Base-by-base conservation (phyloP, 2,329 filamentous ascomycete species). In the Neopestalotiopsis clavispora region DNA sequence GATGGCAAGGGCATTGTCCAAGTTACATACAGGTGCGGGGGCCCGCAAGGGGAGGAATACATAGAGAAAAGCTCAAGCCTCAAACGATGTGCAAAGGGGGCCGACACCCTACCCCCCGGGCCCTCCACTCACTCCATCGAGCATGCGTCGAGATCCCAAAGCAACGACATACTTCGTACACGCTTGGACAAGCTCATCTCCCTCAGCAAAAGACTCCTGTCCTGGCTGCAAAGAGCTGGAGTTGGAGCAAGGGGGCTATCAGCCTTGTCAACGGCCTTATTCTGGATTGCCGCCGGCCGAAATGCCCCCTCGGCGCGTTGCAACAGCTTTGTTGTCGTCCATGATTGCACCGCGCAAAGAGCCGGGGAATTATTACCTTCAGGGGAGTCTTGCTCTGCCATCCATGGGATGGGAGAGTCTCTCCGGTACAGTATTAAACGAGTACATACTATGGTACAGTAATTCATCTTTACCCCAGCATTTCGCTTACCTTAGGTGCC, bases 151-250 rank as follows among this genome's bases (percentile, higher is more conserved):
- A 4, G 20, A 34, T 40, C 10, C 32, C 17, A 34, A 62, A 40
- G 59, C 30, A 20, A 62, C 59, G 32, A 40, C 59, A 62, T 30
- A 62, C 23, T 28, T 28, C 23, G 23, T 28, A 28, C 23, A 28
- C 59, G 59, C 59, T 62, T 30, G 32, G 59, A 40, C 59, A 40
- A 62, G 32, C 32, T 62, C 30, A 59, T 59, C 57, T 59, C 57
- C 57, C 30, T 59, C 30, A 30, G 57, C 57, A 4, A 10, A n/a
- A 23, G 13, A 23, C 57, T 23, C 23, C 23, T 30, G 23, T 4
- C 10, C 20, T 17, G 23, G 23, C 14, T 28, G 10, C 20, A 23
- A 59, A 28, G 23, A 10, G 23, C 57, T 59, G 23, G 23, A 28
- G 23, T 59, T 34, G 9, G 13, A n/a, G 34, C 34, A 38, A 38